Evolutionary conservation across 129 eudicot genomes (phyloP), one percentile per base, ranked within the genome.

Genomic region (Mikania micrantha): DNA sequence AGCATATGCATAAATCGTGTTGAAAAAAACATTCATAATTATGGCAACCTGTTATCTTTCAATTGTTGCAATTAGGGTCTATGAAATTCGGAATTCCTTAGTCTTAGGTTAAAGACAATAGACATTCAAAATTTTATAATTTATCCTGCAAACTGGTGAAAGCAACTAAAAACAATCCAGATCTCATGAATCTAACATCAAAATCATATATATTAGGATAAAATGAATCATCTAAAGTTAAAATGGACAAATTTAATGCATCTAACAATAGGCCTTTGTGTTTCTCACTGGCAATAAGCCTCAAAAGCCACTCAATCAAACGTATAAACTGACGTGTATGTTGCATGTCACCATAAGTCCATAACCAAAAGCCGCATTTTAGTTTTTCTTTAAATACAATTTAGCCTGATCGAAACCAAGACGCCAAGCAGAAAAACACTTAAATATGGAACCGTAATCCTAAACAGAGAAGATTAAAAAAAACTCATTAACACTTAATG

Each of bases 181-280:
- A 73, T 66, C 73, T 57, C 66, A 45, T 40, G 12, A 66, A 65
- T 29, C 66, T 21, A 25, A 41, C 45, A 22, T n/a, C 16, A 31
- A 39, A 58, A 4, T 24, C 7, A 19, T 32, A 22, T n/a, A n/a
- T n/a, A n/a, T n/a, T 7, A 15, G 13, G 34, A 10, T 35, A 12
- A 53, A 69, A 21, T 9, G 24, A 35, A 53, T 52, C 39, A 3
- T 42, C 42, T 17, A 19, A 54, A 38, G 11, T 9, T 2, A 20
- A 8, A 25, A 8, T n/a, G n/a, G 2, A 60, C 44, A 7, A 31
- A 5, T 39, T 17, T 4, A 47, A 47, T n/a, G n/a, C n/a, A n/a
- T n/a, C n/a, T n/a, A n/a, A n/a, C n/a, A n/a, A n/a, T n/a, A n/a
- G n/a, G n/a, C n/a, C n/a, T n/a, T n/a, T n/a, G n/a, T n/a, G n/a